A percentile compares a stretch with the other conserved stretches of the same genome.
These are phyloP conservation scores for Stylonectria norvegica DNA, from an alignment of 2,329 filamentous ascomycete genomes.

Conservation along the genomic window DNA sequence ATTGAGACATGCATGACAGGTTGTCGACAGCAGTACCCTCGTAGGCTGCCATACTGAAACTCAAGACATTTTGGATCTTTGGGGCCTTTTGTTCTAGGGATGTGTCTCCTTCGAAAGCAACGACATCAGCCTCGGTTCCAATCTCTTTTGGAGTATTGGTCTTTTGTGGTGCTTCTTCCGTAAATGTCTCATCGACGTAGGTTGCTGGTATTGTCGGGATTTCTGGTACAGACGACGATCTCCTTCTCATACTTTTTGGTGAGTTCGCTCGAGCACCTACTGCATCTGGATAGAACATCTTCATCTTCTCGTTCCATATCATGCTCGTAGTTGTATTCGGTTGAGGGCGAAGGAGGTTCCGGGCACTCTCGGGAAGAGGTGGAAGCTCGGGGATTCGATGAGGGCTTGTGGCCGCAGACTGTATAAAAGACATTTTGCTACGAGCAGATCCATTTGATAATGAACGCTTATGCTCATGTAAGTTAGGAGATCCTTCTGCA, in stretches of 20 bases:
- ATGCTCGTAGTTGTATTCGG: constrained; percentile 56
- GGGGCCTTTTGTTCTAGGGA: constrained; percentile 3
- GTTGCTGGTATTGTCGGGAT: constrained; percentile 17
- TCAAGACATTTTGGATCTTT: constrained; percentile 7
- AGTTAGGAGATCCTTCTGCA: constrained; percentile 35
- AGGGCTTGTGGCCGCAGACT: constrained; percentile 43
- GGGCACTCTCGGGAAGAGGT: constrained; percentile 42
- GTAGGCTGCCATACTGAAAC: constrained; percentile 15
- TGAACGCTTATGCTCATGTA: constrained; percentile 44
- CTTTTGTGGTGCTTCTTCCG: background rate
- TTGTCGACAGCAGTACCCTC: constrained; percentile 6
- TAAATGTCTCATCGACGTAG: constrained; percentile 1
- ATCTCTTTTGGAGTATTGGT: background rate
- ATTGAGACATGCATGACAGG: constrained; percentile 2
- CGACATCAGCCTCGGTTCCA: too few relatives aligned
- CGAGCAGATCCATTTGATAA: constrained; percentile 48
- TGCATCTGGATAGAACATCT: constrained; percentile 43
- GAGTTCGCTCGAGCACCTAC: constrained; percentile 18
- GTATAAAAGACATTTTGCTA: constrained; percentile 45
- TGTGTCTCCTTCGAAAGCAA: too few relatives aligned
- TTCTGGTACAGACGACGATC: constrained; percentile 26
- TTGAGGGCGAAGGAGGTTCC: constrained; percentile 37
- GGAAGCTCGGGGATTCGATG: constrained; percentile 52
- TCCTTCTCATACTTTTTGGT: constrained; percentile 22
- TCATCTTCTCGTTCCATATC: constrained; percentile 57